phyloP scores from a whole-genome alignment of 2,329 filamentous ascomycete species.

The Sphaerulina vaccinii region DNA sequence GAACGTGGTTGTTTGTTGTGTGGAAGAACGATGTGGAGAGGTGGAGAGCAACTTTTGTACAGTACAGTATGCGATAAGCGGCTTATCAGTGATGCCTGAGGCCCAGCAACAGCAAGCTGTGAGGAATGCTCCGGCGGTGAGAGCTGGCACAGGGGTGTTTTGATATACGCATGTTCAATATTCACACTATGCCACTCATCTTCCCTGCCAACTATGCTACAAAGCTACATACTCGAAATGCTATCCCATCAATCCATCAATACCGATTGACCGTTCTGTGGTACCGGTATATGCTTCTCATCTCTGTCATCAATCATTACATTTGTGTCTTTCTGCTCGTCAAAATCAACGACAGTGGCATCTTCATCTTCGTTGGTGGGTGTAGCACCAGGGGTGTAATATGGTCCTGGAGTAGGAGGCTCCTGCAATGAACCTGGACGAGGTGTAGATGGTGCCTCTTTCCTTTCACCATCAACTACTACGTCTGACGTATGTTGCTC shows the following conservation, averaged over 20 bases:
- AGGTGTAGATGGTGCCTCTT: conserved; percentile 6
- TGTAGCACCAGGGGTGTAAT: conserved; percentile 10
- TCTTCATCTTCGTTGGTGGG: conserved; percentile 1
- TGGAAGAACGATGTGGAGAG: not conserved
- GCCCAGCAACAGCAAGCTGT: too few relatives aligned
- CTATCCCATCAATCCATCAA: not conserved
- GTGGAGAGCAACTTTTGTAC: conserved; percentile 4
- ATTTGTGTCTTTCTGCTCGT: not conserved
- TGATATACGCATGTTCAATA: not conserved
- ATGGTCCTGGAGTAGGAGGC: conserved; percentile 4
- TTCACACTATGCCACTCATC: too few relatives aligned
- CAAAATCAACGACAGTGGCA: not conserved
- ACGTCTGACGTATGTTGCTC: conserved; percentile 14
- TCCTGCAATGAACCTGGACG: conserved; percentile 5
- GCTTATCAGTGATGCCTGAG: not conserved
- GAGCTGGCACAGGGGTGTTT: too few relatives aligned
- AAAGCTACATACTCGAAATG: not conserved
- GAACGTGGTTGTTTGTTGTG: not conserved
- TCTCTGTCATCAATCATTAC: conserved; percentile 24
- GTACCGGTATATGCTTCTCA: conserved; percentile 18
- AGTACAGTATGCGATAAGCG: not conserved
- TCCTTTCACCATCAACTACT: not conserved
- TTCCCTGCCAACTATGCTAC: conserved; percentile 11
- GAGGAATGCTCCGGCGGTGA: too few relatives aligned
- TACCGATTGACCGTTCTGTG: conserved; percentile 15